Conservation (phyloP, 2,329 filamentous ascomycete species). For the Claviceps monticola region DNA sequence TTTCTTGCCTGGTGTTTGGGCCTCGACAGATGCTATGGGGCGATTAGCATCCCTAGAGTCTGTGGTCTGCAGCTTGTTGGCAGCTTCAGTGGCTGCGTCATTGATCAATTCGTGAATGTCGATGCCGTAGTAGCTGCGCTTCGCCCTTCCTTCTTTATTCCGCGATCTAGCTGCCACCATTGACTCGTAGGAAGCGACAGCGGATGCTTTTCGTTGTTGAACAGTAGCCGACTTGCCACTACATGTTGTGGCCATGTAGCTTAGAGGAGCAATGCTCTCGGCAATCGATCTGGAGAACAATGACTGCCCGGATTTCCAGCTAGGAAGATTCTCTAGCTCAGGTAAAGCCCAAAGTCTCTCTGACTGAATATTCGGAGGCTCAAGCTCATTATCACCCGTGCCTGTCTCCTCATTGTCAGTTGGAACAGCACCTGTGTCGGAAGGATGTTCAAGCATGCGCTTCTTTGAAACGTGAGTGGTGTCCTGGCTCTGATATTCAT, state of each 20-base stretch:
- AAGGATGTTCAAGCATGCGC: slow-evolving; percentile 17
- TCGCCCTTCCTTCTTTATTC: slow-evolving; percentile 53
- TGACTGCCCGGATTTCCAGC: slow-evolving; percentile 11
- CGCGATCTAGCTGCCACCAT: slow-evolving; percentile 55
- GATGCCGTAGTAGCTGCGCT: slow-evolving; percentile 77
- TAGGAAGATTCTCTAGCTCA: slow-evolving; percentile 1
- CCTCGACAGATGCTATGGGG: slow-evolving; percentile 30
- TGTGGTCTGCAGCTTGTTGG: slow-evolving; percentile 17
- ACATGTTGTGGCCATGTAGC: slow-evolving; percentile 37
- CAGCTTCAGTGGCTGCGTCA: slow-evolving; percentile 48
- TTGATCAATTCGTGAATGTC: slow-evolving; percentile 77
- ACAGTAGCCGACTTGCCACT: slow-evolving; percentile 43
- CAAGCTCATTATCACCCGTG: slow-evolving; percentile 2
- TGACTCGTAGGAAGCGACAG: slow-evolving; percentile 44
- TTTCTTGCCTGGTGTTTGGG: slow-evolving; percentile 20
- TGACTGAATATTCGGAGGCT: background rate
- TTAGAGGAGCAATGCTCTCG: slow-evolving; percentile 12
- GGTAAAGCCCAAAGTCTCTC: background rate
- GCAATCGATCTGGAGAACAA: slow-evolving; percentile 17
- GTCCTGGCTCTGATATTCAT: slow-evolving; percentile 9
- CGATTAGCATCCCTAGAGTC: slow-evolving; percentile 15
- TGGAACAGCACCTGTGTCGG: background rate
- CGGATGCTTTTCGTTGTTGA: slow-evolving; percentile 34
- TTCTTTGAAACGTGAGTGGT: slow-evolving; percentile 15
- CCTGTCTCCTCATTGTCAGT: background rate